A percentile compares a stretch with the other conserved stretches of the same genome.
Evolutionary conservation across 352 stramenopile species (phyloP).

Genomic region (Chrysophaeum taylorii): DNA sequence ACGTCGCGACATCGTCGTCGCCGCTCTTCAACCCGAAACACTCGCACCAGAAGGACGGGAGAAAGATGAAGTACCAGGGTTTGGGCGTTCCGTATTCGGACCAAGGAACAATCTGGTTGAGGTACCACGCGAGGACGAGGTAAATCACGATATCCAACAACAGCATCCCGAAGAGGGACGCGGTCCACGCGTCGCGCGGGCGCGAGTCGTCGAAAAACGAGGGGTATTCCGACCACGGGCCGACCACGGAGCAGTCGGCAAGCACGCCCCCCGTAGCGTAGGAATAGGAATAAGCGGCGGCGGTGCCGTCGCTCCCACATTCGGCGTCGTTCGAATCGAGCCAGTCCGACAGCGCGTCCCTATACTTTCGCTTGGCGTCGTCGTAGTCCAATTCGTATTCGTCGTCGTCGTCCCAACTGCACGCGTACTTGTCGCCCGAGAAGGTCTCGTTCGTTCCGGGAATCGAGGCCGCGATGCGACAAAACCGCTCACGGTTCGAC

Average conservation of each 20-base stretch:
- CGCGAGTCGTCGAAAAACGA: not conserved
- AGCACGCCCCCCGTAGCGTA: not conserved
- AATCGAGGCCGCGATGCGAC: not conserved
- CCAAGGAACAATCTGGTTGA: constrained; percentile 70
- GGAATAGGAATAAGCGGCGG: not conserved
- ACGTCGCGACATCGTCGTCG: constrained; percentile 3
- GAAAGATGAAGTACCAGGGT: constrained; percentile 75
- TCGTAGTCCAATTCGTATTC: not conserved
- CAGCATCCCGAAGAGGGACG: constrained; percentile 3
- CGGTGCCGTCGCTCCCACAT: too few species aligned
- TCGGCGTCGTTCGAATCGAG: not conserved
- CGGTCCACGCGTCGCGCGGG: not conserved
- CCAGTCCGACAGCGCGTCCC: not conserved
- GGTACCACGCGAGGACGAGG: constrained; percentile 68
- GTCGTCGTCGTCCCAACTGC: too few species aligned
- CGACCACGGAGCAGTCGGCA: not conserved
- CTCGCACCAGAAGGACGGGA: constrained; percentile 48
- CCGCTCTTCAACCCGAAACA: constrained; percentile 56
- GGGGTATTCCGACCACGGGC: not conserved
- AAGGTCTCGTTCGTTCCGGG: not conserved
- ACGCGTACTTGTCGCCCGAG: not conserved
- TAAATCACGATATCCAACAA: constrained; percentile 72
- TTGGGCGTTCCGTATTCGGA: constrained; percentile 62
- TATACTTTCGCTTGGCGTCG: not conserved
- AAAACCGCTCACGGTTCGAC: not conserved